A percentile compares a stretch with the other conserved stretches of the same genome.
Conservation (phyloP, 306 rosid genomes). For the Inga leiocalycina region DNA sequence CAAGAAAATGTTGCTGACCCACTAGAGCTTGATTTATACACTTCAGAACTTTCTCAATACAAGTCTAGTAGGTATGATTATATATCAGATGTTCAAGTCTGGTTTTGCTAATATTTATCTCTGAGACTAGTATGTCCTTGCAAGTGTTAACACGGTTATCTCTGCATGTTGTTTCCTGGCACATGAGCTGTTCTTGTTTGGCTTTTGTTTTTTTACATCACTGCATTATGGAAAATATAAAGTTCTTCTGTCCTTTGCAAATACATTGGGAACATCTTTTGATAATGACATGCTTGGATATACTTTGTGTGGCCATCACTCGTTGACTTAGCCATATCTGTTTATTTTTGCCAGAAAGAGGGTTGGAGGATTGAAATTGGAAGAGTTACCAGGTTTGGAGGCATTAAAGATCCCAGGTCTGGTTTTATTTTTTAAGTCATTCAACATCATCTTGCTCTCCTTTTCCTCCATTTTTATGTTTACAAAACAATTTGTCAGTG, state of each 20-base stretch:
- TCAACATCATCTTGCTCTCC: slow-evolving; percentile 9
- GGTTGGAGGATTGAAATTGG: slow-evolving; percentile 94
- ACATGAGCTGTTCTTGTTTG: slow-evolving; percentile 30
- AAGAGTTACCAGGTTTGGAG: slow-evolving; percentile 86
- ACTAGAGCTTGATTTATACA: slow-evolving; percentile 66
- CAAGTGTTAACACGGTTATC: not conserved
- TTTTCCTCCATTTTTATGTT: not conserved
- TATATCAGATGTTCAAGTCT: slow-evolving; percentile 27
- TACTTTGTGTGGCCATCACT: slow-evolving; percentile 20
- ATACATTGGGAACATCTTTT: slow-evolving; percentile 1
- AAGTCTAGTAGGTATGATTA: slow-evolving; percentile 72
- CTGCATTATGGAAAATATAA: slow-evolving; percentile 26
- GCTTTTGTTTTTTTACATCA: slow-evolving; percentile 25
- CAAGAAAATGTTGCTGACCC: slow-evolving; percentile 72
- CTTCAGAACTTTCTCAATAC: slow-evolving; percentile 70
- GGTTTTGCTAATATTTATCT: slow-evolving; percentile 7
- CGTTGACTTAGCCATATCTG: slow-evolving; percentile 24
- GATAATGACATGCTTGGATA: slow-evolving; percentile 5
- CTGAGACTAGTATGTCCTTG: slow-evolving; percentile 17
- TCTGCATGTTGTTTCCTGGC: not conserved
- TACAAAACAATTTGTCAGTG: not conserved
- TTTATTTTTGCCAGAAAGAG: slow-evolving; percentile 65
- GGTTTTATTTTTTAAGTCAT: slow-evolving; percentile 28
- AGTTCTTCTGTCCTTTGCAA: slow-evolving; percentile 15
- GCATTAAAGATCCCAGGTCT: slow-evolving; percentile 88